Base-by-base conservation (phyloP, 2,329 filamentous ascomycete genomes). In the Pseudogymnoascus sp. region DNA sequence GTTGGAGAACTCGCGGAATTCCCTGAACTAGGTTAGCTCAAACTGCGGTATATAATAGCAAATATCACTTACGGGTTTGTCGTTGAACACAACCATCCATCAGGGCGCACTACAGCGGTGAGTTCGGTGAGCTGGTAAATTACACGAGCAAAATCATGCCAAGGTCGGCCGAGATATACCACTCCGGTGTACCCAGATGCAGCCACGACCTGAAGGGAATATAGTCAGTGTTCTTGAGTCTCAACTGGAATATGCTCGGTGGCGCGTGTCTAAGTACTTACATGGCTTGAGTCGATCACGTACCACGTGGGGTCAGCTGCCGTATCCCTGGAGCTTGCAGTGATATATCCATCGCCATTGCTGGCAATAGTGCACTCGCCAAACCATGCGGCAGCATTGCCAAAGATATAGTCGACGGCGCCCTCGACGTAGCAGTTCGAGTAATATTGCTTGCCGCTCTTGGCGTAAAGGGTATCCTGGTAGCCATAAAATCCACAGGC, bases 361-460 rank as follows among this genome's bases (percentile, higher is more conserved):
- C 63, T 63, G 4, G 63, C 59, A 29, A 65, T 62, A 3, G 62
- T 79, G 33, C 75, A 75, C 10, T 72, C 65, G 59, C 81, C 77
- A 70, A 78, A 81, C 81, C 79, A 85, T 39, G 79, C 75, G 60
- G 74, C 71, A 29, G 79, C 75, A 55, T 74, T 65, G 63, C 82
- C 77, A 69, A 84, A 85, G 64, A 82, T 79, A 67, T 84, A 83
- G 66, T 84, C 82, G 51, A 80, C 80, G 2, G 80, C 79, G 39
- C 81, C 81, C 36, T 79, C 77, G 65, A 84, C 83, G 61, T 79
- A 77, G 63, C 76, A 77, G 64, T 79, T 78, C 38, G 79, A 79
- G 68, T 83, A 84, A 41, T 84, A 67, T 66, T 84, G 77, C 63
- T 76, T 72, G 66, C 83, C 83, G 61, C 73, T 74, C 66, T 81